Base-by-base conservation (phyloP, 495 filamentous ascomycete species). In the Lasiosphaeria miniovina region DNA sequence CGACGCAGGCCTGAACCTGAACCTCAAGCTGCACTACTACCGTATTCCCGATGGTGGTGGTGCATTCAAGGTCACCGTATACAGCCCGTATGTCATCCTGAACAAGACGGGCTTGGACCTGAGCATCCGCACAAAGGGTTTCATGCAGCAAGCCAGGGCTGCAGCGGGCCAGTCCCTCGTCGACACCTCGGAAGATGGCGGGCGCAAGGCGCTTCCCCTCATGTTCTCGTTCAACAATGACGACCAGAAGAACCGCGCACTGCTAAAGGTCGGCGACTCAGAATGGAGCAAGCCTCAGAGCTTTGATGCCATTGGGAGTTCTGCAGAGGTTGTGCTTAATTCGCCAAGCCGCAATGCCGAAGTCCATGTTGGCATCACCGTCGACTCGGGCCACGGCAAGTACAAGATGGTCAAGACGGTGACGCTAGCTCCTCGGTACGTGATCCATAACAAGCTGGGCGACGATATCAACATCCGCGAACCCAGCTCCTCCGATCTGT, bases 231-330 rank as follows among this genome's bases (percentile, higher is more conserved):
- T 88, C 69, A 82, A 82, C 14, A 88, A 78, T 33, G 89, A 96
- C 63, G 94, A 98, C 62, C 86, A 87, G 61, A 88, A 88, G 62
- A 98, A 98, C 70, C 88, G 94, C 49, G 92, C 90, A 14, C 79
- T 93, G 24, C 69, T 98, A 50, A 96, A 88, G 74, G 83, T 96
- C 49, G 90, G 88, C 35, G 89, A 96, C 43, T 96, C 94, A 6
- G 80, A 83, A 32, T 98, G 94, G 95, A 96, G 93, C 74, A 96
- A 90, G 71, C 93, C 95, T 3, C 93, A 97, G 72, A 96, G 90
- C 82, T 94, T 98, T 67, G 94, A 98, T 67, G 94, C 94, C n/a
- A 93, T 98, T 59, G 94, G 94, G 49, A 96, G 92, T 70, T 90
- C 87, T 5, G 85, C 88, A 34, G 91, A 96, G 62, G 88, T 95